These are phyloP conservation scores for Neurospora intermedia DNA, from an alignment of 495 filamentous ascomycete species.

Conservation along the genomic window DNA sequence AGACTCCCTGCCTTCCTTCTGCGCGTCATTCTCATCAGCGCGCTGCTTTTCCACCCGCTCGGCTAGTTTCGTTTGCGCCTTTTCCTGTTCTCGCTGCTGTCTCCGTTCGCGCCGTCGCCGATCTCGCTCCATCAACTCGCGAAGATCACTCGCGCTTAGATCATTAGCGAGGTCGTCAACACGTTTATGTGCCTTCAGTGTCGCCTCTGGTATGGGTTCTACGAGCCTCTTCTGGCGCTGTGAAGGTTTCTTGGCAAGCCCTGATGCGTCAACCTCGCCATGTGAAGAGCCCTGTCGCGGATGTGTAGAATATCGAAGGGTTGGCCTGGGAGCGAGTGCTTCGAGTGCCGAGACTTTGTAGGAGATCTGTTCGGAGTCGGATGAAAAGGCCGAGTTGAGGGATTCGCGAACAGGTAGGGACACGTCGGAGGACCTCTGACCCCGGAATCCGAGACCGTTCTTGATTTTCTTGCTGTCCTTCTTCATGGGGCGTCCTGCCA, in stretches of 20 bases:
- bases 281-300: constrained; percentile 33
- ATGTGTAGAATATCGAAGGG: constrained; percentile 59
- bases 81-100: constrained; percentile 59
- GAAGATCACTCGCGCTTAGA: constrained; percentile 64
- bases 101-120: constrained; percentile 66
- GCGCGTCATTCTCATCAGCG: constrained; percentile 27
- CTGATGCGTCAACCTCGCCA: constrained; percentile 8
- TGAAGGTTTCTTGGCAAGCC: constrained; percentile 26
- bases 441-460: constrained; percentile 36
- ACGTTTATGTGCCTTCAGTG: constrained; percentile 54
- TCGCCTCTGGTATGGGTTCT: constrained; percentile 50
- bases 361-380: constrained; percentile 55
- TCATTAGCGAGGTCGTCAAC: constrained; percentile 76
- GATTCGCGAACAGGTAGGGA: constrained; percentile 65
- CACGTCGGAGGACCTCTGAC: constrained; percentile 58
- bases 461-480: constrained; percentile 54
- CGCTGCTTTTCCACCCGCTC: constrained; percentile 59
- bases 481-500: constrained; percentile 39
- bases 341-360: constrained; percentile 68
- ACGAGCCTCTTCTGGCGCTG: constrained; percentile 29
- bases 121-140: constrained; percentile 80
- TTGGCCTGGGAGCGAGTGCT: constrained; percentile 67
- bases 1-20: constrained; percentile 33
- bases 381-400: constrained; percentile 60
- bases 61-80: constrained; percentile 54